Evolutionary conservation across 768 basidiomycete species (phyloP), one percentile per base, ranked within the genome.

Genomic region (Krasilnikovozyma curviuscula): DNA sequence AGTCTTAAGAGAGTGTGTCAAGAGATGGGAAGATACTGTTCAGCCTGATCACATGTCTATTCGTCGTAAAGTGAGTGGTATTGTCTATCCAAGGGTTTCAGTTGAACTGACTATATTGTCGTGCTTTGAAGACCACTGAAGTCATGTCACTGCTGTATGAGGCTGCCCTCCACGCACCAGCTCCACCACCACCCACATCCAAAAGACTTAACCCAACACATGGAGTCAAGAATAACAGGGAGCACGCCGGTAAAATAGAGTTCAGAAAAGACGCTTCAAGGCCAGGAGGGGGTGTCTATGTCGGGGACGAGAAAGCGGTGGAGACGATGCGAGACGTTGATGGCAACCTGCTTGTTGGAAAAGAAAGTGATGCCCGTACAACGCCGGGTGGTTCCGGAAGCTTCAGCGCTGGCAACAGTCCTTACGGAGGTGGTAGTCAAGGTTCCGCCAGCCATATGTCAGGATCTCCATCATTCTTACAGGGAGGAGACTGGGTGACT

Each of bases 131-230:
- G 83, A 85, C 83, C 0, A 77, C 83, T 39, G 88, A 95, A 66
- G 89, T 91, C 48, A 91, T 93, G 56, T 72, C 81, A 6, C 69
- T 95, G 23, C 69, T 93, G 30, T 89, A 84, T 63, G 85, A 89
- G 66, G 84, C 88, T 12, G 91, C 89, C n/a, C 80, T 83, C 62
- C 79, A 79, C n/a, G 67, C 70, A 6, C 65, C 66, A n/a, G 71
- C 63, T 16, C 64, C 66, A 59, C 40, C 68, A 61, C 41, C 57
- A 35, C 50, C 35, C 34, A 46, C 43, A 46, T 63, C 70, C 0
- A 75, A 78, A 9, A 68, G 73, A 14, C 69, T 85, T 48, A 88
- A 86, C 60, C 85, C 88, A 3, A 80, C 83, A 1, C 78, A 79
- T 25, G 77, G 75, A 18, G 73, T 77, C 14, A 49, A 49, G 24